Percentiles rank a stretch among this genome's conserved stretches.
Conservation (phyloP, 2,329 filamentous ascomycete species). For the Trichophyton equinum region DNA sequence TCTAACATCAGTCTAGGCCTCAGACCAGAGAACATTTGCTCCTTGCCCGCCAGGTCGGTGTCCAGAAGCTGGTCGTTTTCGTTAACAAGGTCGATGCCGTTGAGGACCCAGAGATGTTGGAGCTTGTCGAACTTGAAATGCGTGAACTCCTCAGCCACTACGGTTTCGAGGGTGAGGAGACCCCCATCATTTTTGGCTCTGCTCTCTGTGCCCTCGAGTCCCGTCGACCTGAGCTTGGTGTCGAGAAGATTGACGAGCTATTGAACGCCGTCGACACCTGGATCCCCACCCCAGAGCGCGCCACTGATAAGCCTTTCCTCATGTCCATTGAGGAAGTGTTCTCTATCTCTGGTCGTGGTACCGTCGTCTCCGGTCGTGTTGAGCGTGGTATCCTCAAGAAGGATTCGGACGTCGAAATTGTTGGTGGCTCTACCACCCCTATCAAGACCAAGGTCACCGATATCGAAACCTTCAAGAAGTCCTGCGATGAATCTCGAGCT, state of each 20-base stretch:
- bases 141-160: slow-evolving; percentile 86
- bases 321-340: slow-evolving; percentile 96
- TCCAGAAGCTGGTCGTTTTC: slow-evolving; percentile 96
- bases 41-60: slow-evolving; percentile 93
- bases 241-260: slow-evolving; percentile 79
- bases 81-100: slow-evolving; percentile 99
- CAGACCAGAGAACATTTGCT: slow-evolving; percentile 98
- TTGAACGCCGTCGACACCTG: slow-evolving; percentile 80
- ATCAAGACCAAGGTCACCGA: slow-evolving; percentile 99
- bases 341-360: slow-evolving; percentile 85
- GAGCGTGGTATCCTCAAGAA: slow-evolving; percentile 91
- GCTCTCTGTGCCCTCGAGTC: slow-evolving; percentile 87
- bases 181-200: slow-evolving; percentile 92
- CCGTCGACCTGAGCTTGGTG: slow-evolving; percentile 76
- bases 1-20: slow-evolving; percentile 42
- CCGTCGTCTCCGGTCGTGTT: slow-evolving; percentile 90
- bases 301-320: slow-evolving; percentile 95
- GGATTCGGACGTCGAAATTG: slow-evolving; percentile 85
- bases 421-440: slow-evolving; percentile 67
- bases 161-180: slow-evolving; percentile 96
- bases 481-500: slow-evolving; percentile 87
- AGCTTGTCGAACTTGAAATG: slow-evolving; percentile 99
- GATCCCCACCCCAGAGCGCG: slow-evolving; percentile 91
- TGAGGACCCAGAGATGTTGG: slow-evolving; percentile 98
- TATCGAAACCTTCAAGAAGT: slow-evolving; percentile 99